Conservation (phyloP, 176 grass and related monocot genomes). For the Bonia amplexicaulis region DNA sequence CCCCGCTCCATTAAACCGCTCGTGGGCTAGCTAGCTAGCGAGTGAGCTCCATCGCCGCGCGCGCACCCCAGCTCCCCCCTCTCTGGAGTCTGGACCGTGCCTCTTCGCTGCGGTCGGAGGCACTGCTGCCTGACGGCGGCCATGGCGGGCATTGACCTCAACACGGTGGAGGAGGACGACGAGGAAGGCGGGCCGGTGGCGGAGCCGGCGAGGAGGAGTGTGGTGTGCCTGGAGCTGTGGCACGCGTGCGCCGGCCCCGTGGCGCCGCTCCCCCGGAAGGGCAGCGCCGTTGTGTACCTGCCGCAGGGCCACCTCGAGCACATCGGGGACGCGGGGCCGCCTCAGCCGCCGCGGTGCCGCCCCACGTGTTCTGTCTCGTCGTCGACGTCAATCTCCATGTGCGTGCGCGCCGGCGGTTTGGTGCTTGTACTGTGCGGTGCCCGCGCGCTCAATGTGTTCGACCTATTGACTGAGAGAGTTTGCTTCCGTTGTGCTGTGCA, state of each 20-base stretch:
- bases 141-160: constrained; percentile 59
- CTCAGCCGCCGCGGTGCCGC: constrained; percentile 17
- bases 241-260: constrained; percentile 69
- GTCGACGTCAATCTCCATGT: constrained; percentile 76
- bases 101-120: not conserved
- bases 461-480: not conserved
- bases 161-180: constrained; percentile 58
- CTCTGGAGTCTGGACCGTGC: constrained; percentile 1
- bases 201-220: not conserved
- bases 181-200: not conserved
- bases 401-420: not conserved
- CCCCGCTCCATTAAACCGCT: constrained; percentile 25
- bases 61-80: not conserved
- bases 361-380: constrained; percentile 77
- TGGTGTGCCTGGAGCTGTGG: constrained; percentile 71
- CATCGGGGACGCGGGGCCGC: constrained; percentile 20
- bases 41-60: not conserved
- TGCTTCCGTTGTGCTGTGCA: constrained; percentile 20
- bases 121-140: not conserved
- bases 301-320: constrained; percentile 75
- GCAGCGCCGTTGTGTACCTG: constrained; percentile 62
- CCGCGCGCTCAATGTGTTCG: constrained; percentile 3
- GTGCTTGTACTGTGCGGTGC: not conserved
- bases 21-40: not conserved
- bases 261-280: constrained; percentile 53